Evolutionary conservation across 2,329 filamentous ascomycete genomes (phyloP), one percentile per base, ranked within the genome.

Genomic region (Fusarium illudens): DNA sequence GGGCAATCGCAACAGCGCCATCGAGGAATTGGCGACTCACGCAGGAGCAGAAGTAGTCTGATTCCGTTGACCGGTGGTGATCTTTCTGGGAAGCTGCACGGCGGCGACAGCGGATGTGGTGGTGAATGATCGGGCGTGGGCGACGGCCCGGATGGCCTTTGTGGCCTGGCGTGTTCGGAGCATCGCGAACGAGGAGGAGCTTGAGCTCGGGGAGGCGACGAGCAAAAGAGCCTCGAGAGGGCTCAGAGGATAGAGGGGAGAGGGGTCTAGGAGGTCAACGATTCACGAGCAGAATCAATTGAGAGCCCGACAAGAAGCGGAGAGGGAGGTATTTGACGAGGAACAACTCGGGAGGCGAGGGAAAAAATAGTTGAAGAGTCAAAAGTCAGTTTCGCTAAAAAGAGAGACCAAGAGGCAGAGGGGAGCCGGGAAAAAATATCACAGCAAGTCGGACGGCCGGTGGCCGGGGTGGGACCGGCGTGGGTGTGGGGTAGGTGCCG

Each of bases 61-160:
- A 53, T 59, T 62, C 46, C 60, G 39, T 9, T 52, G 55, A 12
- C 60, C 51, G 27, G 51, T 62, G 25, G 37, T 34, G 30, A 62
- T 44, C 55, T 62, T 62, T 32, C 59, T 39, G 52, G 17, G 56
- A 54, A 78, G 68, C 60, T 79, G 75, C 49, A 82, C 61, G 44
- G 79, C 76, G 11, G 79, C 75, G 32, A 75, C 74, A 25, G 77
- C 73, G 30, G 80, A 71, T 29, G 81, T 76, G 27, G 79, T 78
- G 58, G 81, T 80, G 65, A 84, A 78, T 48, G 76, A 71, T 60
- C 82, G 78, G 33, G 78, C 70, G 70, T 80, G 80, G 60, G 78
- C 71, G 73, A 83, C 63, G 74, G 80, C 81, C 79, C 78, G 81
- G 71, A 84, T 73, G 79, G 83, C 84, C 77, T 78, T 81, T 37